Conservation (phyloP, 2,329 filamentous ascomycete genomes). For the Cladorrhinum sp. region DNA sequence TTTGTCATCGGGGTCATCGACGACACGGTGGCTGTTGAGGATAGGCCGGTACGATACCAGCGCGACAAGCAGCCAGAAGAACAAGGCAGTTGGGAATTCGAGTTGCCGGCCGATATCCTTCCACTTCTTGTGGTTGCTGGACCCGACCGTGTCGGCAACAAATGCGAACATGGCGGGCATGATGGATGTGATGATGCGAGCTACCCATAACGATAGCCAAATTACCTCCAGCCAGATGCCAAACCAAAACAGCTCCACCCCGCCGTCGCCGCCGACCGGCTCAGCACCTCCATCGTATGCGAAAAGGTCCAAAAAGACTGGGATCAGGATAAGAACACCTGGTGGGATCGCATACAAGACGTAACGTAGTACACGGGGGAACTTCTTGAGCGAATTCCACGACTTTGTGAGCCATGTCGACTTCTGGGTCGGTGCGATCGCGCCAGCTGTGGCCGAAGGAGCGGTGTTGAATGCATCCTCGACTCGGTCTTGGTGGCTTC, state of each 20-base stretch:
- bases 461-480: slow-evolving; percentile 46
- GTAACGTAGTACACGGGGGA: slow-evolving; percentile 49
- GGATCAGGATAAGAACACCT: slow-evolving; percentile 44
- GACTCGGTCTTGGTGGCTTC: slow-evolving; percentile 36
- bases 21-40: slow-evolving; percentile 58
- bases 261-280: slow-evolving; percentile 63
- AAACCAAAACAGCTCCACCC: slow-evolving; percentile 82
- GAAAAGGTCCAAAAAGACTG: slow-evolving; percentile 43
- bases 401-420: slow-evolving; percentile 34
- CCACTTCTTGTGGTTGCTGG: slow-evolving; percentile 91
- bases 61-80: slow-evolving; percentile 88
- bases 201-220: slow-evolving; percentile 88
- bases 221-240: slow-evolving; percentile 92
- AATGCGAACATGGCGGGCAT: slow-evolving; percentile 46
- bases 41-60: slow-evolving; percentile 83
- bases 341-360: slow-evolving; percentile 47
- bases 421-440: slow-evolving; percentile 14
- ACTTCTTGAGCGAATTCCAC: slow-evolving; percentile 46
- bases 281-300: slow-evolving; percentile 38
- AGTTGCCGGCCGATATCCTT: slow-evolving; percentile 81
- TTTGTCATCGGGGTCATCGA: slow-evolving; percentile 33
- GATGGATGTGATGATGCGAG: slow-evolving; percentile 51
- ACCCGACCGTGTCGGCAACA: slow-evolving; percentile 68
- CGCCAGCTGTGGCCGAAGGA: slow-evolving; percentile 2
- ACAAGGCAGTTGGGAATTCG: slow-evolving; percentile 79